A percentile compares a stretch with the other conserved stretches of the same genome.
Evolutionary conservation across 208 protist species (phyloP).

Genomic region (Naegleria fowleri): DNA sequence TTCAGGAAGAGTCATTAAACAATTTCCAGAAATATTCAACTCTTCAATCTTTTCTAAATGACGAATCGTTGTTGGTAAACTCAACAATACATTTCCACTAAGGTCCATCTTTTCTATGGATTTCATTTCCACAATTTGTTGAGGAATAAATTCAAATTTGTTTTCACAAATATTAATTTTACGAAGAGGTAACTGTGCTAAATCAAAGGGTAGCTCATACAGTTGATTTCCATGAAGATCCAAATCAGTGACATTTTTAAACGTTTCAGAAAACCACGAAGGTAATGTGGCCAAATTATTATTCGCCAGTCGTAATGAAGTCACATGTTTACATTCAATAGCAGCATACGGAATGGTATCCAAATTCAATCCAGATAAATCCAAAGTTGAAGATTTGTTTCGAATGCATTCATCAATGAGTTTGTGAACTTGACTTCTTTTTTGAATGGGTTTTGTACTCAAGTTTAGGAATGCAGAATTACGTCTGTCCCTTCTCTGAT

Average conservation of each 20-base stretch:
- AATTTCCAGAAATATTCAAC: slow-evolving; percentile 8
- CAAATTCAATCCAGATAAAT: background rate
- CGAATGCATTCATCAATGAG: background rate
- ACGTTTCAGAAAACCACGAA: background rate
- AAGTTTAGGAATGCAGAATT: too few species aligned
- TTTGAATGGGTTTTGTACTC: background rate
- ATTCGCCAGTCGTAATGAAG: background rate
- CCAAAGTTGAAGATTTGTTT: background rate
- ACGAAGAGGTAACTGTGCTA: background rate
- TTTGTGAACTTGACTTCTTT: background rate
- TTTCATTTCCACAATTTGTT: background rate
- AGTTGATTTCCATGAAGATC: background rate
- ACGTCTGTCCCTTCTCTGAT: too few species aligned
- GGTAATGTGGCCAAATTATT: background rate
- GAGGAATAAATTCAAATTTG: slow-evolving; percentile 10
- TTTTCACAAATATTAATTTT: background rate
- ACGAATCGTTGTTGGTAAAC: background rate
- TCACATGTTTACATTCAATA: background rate
- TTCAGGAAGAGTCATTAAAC: background rate
- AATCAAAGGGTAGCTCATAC: background rate
- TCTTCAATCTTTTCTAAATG: background rate
- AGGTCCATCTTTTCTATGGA: background rate
- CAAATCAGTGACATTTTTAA: background rate
- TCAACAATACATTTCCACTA: background rate
- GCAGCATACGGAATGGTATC: background rate